A percentile compares a stretch with the other conserved stretches of the same genome.
Evolutionary conservation across 345 rosid species (phyloP).

Genomic region (Ricinus communis): DNA sequence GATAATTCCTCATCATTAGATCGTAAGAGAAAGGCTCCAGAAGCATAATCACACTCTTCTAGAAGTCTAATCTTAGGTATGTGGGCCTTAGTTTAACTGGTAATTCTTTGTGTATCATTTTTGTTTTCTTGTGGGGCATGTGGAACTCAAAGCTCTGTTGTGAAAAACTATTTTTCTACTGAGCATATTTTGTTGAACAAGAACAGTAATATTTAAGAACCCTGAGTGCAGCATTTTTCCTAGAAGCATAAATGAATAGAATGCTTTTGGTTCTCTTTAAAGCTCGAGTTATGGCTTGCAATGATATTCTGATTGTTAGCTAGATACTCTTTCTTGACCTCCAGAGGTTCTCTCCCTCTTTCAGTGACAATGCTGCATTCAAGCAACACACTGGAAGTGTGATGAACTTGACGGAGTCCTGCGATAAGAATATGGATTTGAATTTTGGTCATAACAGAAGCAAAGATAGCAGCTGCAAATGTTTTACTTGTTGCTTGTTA

Average conservation of each 20-base stretch:
- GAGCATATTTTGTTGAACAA: not conserved
- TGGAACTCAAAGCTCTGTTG: not conserved
- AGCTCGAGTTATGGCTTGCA: not conserved
- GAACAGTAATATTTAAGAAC: not conserved
- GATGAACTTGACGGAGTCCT: not conserved
- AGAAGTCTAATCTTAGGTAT: no score
- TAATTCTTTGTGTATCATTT: not conserved
- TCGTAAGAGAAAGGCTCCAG: conserved; percentile 75
- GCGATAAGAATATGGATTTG: not conserved
- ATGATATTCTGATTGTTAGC: not conserved
- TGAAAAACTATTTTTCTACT: not conserved
- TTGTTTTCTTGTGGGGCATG: not conserved
- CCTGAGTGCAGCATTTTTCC: no score
- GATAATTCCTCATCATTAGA: conserved; percentile 49
- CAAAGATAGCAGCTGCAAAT: no score
- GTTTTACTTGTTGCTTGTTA: not conserved
- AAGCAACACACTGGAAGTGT: not conserved
- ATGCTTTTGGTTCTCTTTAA: not conserved
- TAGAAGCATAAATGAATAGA: not conserved
- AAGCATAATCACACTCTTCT: conserved; percentile 20
- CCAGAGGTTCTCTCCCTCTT: not conserved
- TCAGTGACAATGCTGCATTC: not conserved
- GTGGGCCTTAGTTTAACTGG: not conserved
- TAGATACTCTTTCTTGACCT: not conserved
- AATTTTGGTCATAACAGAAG: not conserved